phyloP scores from a whole-genome alignment of 441 rosid genomes.

The Erysimum cheiri region DNA sequence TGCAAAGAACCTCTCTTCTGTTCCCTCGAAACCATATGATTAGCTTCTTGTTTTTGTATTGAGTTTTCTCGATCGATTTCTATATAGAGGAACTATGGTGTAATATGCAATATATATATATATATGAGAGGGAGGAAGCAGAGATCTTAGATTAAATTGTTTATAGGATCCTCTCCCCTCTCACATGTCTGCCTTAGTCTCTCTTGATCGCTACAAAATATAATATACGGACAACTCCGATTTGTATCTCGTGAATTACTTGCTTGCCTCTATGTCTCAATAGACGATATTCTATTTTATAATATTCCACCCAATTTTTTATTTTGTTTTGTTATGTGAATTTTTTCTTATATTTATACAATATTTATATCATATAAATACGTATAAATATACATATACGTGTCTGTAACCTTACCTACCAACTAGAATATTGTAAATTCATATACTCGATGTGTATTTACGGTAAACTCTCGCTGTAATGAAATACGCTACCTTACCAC shows the following conservation, averaged over 20 bases:
- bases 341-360: conserved; percentile 16
- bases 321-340: conserved; percentile 32
- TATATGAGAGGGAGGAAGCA: conserved; percentile 26
- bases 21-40: conserved; percentile 56
- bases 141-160: conserved; percentile 40
- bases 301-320: conserved; percentile 21
- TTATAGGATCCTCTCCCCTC: conserved; percentile 54
- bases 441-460: conserved; percentile 3
- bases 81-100: conserved; percentile 42
- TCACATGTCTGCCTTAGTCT: conserved; percentile 49
- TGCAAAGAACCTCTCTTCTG: conserved; percentile 55
- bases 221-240: conserved; percentile 47
- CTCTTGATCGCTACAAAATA: conserved; percentile 51
- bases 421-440: conserved; percentile 27
- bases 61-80: conserved; percentile 24
- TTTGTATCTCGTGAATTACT: conserved; percentile 51
- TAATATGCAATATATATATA: conserved; percentile 26
- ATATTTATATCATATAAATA: conserved; percentile 10
- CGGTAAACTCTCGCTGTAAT: conserved; percentile 24
- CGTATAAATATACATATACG: conserved; percentile 19
- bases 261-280: conserved; percentile 48
- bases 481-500: conserved; percentile 11
- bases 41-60: conserved; percentile 8
- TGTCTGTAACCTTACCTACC: conserved; percentile 33
- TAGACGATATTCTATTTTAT: conserved; percentile 45